Conservation (phyloP, 108 stramenopile genomes). For the Cyclotella sp. region DNA sequence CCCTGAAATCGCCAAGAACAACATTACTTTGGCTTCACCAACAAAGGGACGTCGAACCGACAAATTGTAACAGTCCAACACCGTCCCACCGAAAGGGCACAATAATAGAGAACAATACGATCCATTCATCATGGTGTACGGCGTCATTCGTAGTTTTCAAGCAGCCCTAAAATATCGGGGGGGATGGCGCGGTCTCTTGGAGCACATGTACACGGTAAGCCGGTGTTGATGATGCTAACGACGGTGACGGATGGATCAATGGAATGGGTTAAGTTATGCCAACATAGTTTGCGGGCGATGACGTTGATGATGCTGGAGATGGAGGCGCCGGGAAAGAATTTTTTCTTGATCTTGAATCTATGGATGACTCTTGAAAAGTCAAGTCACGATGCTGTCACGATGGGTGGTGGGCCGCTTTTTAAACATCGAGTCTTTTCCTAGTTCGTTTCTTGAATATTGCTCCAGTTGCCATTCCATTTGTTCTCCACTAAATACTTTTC, state of each 20-base stretch:
- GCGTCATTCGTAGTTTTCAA: slow-evolving; percentile 70
- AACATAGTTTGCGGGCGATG: no score
- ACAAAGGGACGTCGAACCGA: background rate
- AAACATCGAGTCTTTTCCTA: no score
- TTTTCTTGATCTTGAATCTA: background rate
- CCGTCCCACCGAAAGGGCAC: no score
- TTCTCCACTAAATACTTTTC: background rate
- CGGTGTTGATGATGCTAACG: background rate
- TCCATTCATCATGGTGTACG: slow-evolving; percentile 65
- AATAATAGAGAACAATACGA: background rate
- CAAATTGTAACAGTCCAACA: background rate
- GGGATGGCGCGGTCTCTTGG: slow-evolving; percentile 89
- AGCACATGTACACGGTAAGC: slow-evolving; percentile 93
- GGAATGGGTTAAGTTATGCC: no score
- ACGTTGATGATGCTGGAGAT: background rate
- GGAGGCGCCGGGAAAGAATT: no score
- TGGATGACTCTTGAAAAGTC: background rate
- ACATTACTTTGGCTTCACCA: no score
- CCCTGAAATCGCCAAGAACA: no score
- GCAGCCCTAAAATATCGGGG: slow-evolving; percentile 82
- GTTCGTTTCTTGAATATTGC: no score
- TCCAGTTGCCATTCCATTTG: no score
- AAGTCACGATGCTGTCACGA: background rate
- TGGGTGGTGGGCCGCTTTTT: no score
- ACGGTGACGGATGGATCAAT: background rate